Conservation (phyloP, 1,284 basidiomycete genomes). For the Trametes sp. region DNA sequence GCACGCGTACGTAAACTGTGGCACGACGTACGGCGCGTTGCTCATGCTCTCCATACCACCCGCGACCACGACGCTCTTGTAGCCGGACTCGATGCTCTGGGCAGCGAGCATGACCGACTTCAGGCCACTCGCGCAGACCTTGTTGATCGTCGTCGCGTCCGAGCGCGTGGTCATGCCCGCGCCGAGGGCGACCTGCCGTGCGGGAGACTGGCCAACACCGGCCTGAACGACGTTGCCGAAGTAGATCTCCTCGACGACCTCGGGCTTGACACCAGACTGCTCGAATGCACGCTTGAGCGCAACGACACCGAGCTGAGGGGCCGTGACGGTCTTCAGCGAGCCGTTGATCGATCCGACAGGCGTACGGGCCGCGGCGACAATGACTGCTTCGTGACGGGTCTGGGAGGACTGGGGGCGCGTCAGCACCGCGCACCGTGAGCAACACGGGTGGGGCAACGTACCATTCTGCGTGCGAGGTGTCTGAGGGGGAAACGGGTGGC, state of each 20-base stretch:
- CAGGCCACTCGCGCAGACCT: conserved; percentile 97
- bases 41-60: conserved; percentile 99
- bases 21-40: conserved; percentile 81
- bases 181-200: conserved; percentile 91
- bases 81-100: conserved; percentile 89
- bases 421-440: background rate
- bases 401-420: conserved; percentile 36
- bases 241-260: conserved; percentile 92
- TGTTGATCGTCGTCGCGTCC: conserved; percentile 99
- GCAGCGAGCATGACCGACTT: conserved; percentile 94
- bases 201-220: conserved; percentile 94
- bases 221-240: conserved; percentile 98
- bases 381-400: conserved; percentile 81
- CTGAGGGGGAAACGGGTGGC: conserved; percentile 45
- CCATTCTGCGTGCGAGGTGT: conserved; percentile 49
- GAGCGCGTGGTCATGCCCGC: conserved; percentile 86
- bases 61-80: conserved; percentile 87
- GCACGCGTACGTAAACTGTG: background rate
- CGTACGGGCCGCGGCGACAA: conserved; percentile 94
- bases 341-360: conserved; percentile 96
- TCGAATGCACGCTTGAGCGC: conserved; percentile 93
- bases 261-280: conserved; percentile 82
- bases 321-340: conserved; percentile 86
- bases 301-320: conserved; percentile 88
- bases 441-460: conserved; percentile 27